Conservation (phyloP, 202 grass and related monocot genomes). For the Panicum hallii region DNA sequence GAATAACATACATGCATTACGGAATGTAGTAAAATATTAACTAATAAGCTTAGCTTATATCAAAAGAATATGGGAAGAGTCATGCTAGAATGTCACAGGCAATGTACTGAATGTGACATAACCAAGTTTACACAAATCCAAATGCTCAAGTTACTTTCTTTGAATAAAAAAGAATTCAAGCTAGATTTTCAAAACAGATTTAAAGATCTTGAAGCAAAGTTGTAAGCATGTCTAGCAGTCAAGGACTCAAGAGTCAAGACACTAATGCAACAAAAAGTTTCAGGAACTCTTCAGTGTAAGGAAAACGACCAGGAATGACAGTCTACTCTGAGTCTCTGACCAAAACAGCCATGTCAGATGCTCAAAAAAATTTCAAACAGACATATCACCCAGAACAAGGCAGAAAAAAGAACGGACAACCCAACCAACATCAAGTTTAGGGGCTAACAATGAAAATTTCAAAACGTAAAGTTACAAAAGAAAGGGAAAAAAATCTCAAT, state of each 20-base stretch:
- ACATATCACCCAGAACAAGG: not conserved
- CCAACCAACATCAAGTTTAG: not conserved
- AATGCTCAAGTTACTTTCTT: conserved; percentile 3
- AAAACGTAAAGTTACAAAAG: not conserved
- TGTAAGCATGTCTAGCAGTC: conserved; percentile 5
- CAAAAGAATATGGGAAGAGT: conserved; percentile 23
- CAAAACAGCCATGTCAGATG: not conserved
- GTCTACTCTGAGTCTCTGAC: not conserved
- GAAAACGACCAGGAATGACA: not conserved
- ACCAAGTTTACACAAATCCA: conserved; percentile 6
- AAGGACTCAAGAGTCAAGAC: not conserved
- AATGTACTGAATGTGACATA: conserved; percentile 28
- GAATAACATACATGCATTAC: not conserved
- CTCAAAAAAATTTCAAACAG: not conserved
- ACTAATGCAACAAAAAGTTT: conserved; percentile 1
- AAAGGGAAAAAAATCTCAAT: not conserved
- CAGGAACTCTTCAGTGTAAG: not conserved
- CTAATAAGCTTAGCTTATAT: not conserved
- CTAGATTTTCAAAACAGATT: no score
- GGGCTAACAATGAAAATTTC: not conserved
- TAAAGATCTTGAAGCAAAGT: not conserved
- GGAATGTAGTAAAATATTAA: conserved; percentile 15
- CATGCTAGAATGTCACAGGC: not conserved
- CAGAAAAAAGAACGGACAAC: not conserved
- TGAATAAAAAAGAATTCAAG: not conserved